Conservation (phyloP, 768 basidiomycete genomes). For the Amanita jacksonii region DNA sequence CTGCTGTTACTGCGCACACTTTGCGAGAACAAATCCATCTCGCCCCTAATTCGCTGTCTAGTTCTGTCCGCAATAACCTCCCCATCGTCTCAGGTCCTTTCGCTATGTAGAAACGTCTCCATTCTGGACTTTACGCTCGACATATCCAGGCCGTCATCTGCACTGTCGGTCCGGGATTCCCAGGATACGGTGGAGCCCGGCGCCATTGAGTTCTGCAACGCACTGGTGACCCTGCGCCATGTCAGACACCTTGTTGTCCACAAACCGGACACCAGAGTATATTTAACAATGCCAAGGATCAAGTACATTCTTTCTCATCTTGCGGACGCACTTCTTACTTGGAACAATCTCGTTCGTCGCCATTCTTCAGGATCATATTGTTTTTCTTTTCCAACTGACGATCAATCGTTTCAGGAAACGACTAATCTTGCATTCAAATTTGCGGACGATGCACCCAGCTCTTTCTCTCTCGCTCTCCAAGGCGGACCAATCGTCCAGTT, state of each 20-base stretch:
- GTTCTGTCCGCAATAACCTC: background rate
- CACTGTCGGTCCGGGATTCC: constrained; percentile 13
- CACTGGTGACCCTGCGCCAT: constrained; percentile 24
- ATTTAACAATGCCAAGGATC: constrained; percentile 44
- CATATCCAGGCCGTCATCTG: constrained; percentile 20
- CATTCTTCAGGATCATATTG: constrained; percentile 1
- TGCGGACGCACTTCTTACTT: constrained; percentile 32
- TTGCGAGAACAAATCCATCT: constrained; percentile 25
- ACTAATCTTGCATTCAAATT: constrained; percentile 48
- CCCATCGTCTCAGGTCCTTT: constrained; percentile 27
- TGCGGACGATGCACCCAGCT: constrained; percentile 31
- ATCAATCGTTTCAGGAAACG: constrained; percentile 29
- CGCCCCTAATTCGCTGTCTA: constrained; percentile 22
- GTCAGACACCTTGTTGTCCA: constrained; percentile 42
- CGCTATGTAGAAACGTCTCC: constrained; percentile 14
- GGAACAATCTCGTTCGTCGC: constrained; percentile 39
- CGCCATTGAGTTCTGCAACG: constrained; percentile 29
- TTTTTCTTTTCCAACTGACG: background rate
- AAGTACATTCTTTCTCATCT: constrained; percentile 35
- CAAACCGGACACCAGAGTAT: constrained; percentile 35
- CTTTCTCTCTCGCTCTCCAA: constrained; percentile 11
- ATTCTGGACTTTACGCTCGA: constrained; percentile 30
- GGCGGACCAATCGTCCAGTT: constrained; percentile 24
- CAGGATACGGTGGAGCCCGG: constrained; percentile 13
- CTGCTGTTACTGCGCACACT: constrained; percentile 31